Percentiles rank a stretch among this genome's conserved stretches.
These are phyloP conservation scores for Cornus kousa DNA, from an alignment of 148 eudicot genomes.

Conservation along the genomic window DNA sequence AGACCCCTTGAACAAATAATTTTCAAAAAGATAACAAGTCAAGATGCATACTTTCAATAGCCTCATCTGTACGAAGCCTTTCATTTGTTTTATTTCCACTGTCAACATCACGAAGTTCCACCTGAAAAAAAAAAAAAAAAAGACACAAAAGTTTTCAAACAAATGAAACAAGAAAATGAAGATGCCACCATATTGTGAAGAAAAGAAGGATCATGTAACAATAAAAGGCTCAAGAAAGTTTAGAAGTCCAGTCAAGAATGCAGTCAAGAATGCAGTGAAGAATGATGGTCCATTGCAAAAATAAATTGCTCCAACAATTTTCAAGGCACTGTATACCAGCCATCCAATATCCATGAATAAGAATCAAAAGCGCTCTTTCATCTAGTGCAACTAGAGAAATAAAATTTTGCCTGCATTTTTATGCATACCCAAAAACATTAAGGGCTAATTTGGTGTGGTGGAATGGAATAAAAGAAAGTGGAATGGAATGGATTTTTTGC, in stretches of 20 bases:
- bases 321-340: not conserved
- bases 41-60: slow-evolving; percentile 65
- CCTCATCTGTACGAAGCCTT: slow-evolving; percentile 89
- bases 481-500: no score
- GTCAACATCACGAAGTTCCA: slow-evolving; percentile 92
- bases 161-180: not conserved
- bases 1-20: not conserved
- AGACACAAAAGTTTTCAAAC: not conserved
- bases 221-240: not conserved
- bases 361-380: no score
- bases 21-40: not conserved
- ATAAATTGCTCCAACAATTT: not conserved
- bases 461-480: no score
- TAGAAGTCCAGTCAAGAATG: not conserved
- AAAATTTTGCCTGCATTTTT: no score
- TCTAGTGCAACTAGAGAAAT: no score
- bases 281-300: not conserved
- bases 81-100: slow-evolving; percentile 80
- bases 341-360: not conserved
- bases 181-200: not conserved
- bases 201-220: no score
- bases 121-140: slow-evolving; percentile 46
- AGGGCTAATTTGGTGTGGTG: no score
- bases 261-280: not conserved
- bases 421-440: no score